Base-by-base conservation (phyloP, 768 basidiomycete species). In the Trametopsis cervina region DNA sequence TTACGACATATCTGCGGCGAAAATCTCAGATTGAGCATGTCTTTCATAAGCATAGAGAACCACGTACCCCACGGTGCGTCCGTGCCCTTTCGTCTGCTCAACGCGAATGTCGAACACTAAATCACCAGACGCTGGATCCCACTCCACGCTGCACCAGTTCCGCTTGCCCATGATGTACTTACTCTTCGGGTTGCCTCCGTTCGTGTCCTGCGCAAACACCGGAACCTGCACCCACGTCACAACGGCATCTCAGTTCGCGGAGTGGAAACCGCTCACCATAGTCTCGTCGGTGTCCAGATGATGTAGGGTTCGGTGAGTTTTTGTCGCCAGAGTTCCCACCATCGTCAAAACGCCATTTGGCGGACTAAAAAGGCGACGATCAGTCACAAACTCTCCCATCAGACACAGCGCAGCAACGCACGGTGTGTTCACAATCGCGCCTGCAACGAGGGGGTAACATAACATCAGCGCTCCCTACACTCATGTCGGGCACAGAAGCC, bases 371-470 rank as follows among this genome's bases (percentile, higher is more conserved):
- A 24, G 22, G 12, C 17, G 25, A 29, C 24, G 6, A 33, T n/a
- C 27, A 29, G 44, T 45, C 46, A 22, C 7, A 7, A 40, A 22
- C n/a, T 18, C 18, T 40, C n/a, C 22, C 41, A 44, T 18, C 50
- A 12, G 25, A 17, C 5, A 23, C 27, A 35, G 47, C 38, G 27
- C 35, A 38, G 36, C 21, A n/a, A 71, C 86, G 61, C 60, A 85
- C 85, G 95, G 93, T 4, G 95, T 96, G 61, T 96, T 95, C 41
- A 99, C 95, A 54, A 99, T 98, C 12, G 95, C 95, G 58, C 81
- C 81, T 83, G 44, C 36, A 53, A 35, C 18, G 55, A 9, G 6
- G 10, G 9, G 35, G 43, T n/a, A n/a, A 44, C 24, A 15, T 27
- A 17, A 23, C 20, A 50, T 52, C 25, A 46, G 26, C 27, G 47